phyloP scores from a whole-genome alignment of 176 grass and related monocot species.

The Avena atlantica region DNA sequence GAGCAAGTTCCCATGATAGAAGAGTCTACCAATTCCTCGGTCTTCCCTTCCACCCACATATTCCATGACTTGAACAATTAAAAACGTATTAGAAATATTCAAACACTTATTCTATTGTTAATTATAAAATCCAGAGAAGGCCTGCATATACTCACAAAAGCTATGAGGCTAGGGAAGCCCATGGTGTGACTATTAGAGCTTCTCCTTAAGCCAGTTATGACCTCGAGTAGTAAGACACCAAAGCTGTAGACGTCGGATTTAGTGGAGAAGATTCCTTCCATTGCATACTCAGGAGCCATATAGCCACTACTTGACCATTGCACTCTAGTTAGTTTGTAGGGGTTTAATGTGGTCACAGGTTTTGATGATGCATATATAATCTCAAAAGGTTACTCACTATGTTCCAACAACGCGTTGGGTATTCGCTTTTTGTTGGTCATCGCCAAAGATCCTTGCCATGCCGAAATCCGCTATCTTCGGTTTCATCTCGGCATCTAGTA shows the following conservation, averaged over 20 bases:
- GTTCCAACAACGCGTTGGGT: neutral
- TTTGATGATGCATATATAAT: neutral
- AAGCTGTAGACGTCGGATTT: conserved; percentile 67
- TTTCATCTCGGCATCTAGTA: conserved; percentile 49
- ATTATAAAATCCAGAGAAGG: neutral
- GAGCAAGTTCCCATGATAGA: neutral
- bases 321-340: neutral
- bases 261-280: conserved; percentile 55
- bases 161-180: conserved; percentile 47
- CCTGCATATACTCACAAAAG: conserved; percentile 39
- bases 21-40: neutral
- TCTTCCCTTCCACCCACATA: neutral
- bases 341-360: neutral
- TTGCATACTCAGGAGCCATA: conserved; percentile 67
- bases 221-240: conserved; percentile 51
- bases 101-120: neutral
- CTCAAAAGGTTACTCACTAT: neutral
- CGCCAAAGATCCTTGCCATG: conserved; percentile 56
- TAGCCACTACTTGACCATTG: conserved; percentile 38
- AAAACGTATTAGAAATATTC: neutral
- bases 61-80: neutral
- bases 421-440: conserved; percentile 3
- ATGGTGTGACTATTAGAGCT: conserved; percentile 24
- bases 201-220: conserved; percentile 53
- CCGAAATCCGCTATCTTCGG: conserved; percentile 62